Percentiles rank a stretch among this genome's conserved stretches.
phyloP scores from a whole-genome alignment of 805 yeast species.

The Teunomyces gatunensis region DNA sequence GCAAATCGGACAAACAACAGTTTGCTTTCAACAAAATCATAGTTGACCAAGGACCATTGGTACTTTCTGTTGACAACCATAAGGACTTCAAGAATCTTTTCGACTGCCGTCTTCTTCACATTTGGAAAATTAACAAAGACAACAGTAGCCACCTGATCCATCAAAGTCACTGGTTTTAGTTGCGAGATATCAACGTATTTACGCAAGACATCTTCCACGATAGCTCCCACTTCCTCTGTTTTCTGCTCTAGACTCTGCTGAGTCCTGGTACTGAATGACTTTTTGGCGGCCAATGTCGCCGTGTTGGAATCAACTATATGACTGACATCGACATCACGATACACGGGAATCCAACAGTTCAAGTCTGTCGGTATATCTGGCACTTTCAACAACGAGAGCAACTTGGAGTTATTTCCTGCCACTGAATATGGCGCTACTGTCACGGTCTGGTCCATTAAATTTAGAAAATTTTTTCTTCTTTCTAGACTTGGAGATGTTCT shows the following conservation, averaged over 20 bases:
- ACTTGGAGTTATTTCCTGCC: slow-evolving; percentile 4
- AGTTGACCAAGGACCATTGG: slow-evolving; percentile 34
- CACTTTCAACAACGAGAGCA: slow-evolving; percentile 13
- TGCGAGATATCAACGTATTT: slow-evolving; percentile 23
- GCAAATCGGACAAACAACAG: slow-evolving; percentile 33
- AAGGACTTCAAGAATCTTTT: slow-evolving; percentile 27
- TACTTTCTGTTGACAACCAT: slow-evolving; percentile 13
- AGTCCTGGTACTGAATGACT: not conserved
- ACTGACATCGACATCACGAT: slow-evolving; percentile 9
- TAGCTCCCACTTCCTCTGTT: slow-evolving; percentile 9
- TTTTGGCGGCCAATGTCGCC: slow-evolving; percentile 5
- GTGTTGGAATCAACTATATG: slow-evolving; percentile 8
- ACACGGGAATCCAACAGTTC: slow-evolving; percentile 4
- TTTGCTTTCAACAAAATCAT: slow-evolving; percentile 29
- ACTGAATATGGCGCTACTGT: slow-evolving; percentile 10
- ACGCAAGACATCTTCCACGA: slow-evolving; percentile 15
- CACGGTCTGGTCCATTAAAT: not conserved
- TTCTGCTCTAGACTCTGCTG: not conserved
- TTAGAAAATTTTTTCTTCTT: not conserved
- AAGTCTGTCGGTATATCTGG: not conserved
- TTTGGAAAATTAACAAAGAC: slow-evolving; percentile 34
- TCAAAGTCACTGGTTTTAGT: slow-evolving; percentile 31
- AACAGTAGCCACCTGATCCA: slow-evolving; percentile 35
- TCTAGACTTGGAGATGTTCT: not conserved
- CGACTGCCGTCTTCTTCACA: slow-evolving; percentile 26